Conservation (phyloP, 2,329 filamentous ascomycete genomes). For the Verticillium albo-atrum region DNA sequence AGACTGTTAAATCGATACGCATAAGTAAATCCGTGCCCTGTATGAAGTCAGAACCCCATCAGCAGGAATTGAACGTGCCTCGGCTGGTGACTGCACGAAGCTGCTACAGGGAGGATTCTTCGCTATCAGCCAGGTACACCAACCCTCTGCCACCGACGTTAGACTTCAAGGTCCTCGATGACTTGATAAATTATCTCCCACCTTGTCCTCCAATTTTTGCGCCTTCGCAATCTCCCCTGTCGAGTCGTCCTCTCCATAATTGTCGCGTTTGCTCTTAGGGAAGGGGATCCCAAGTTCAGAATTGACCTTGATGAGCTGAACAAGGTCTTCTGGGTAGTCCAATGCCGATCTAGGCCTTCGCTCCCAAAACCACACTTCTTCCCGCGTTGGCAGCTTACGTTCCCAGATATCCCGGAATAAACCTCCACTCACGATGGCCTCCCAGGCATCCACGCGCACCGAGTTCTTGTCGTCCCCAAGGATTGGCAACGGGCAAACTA, state of each 20-base stretch:
- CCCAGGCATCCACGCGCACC: background rate
- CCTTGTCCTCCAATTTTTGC: background rate
- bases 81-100: too few species aligned
- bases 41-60: too few species aligned
- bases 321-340: background rate
- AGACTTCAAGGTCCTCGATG: too few species aligned
- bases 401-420: background rate
- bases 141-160: too few species aligned
- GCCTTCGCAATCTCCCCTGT: background rate
- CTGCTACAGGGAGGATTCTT: too few species aligned
- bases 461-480: background rate
- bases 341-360: background rate
- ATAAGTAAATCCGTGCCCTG: too few species aligned
- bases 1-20: too few species aligned
- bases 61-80: too few species aligned
- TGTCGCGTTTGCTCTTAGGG: background rate
- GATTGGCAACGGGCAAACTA: background rate
- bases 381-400: background rate
- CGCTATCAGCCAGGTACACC: too few species aligned
- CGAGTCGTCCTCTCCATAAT: background rate
- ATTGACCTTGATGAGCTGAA: background rate
- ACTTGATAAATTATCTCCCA: too few species aligned
- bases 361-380: background rate
- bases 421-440: background rate
- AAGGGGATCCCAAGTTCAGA: background rate